Base-by-base conservation (phyloP, 768 basidiomycete species). In the Lactifluus pinguis region DNA sequence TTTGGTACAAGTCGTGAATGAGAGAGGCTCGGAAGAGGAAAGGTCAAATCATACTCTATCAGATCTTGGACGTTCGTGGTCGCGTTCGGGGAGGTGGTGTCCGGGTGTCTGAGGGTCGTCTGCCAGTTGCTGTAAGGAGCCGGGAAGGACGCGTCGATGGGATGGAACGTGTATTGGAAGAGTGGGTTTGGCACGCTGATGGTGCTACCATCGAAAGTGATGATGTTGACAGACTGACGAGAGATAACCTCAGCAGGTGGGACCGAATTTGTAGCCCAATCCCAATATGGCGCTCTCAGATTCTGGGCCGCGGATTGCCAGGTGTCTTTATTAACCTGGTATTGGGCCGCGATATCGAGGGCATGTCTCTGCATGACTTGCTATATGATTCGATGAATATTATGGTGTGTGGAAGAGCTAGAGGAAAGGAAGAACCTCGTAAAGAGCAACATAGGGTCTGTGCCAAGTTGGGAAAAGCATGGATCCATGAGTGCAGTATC, bases 401-500 rank as follows among this genome's bases (percentile, higher is more conserved):
- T 8, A 7, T 36, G 2, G n/a, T 9, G 34, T 32, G 32, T 25
- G 34, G 4, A 47, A 38, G 34, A 39, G 11, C 7, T 36, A 17
- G 25, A 17, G n/a, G 51, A 44, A 21, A 7, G 29, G 30, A 61
- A 72, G 10, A 49, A 81, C 81, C 74, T 84, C 81, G 59, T 75
- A 76, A 1, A 82, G 68, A 38, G 76, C 67, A 29, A 83, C 68
- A 62, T 83, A 83, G 3, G 80, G 79, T 53, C 82, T 70, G 63
- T 84, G 81, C 78, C 79, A 83, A 5, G 78, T 80, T 8, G 80
- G 80, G 73, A 82, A 82, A 10, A 82, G 70, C 9, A 77, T 72
- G 1, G 76, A 77, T 15, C 78, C 78, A 67, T 84, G 83, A n/a
- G 75, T 76, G 66, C 81, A 83, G 64, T 83, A 83, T 4, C 81